Base-by-base conservation (phyloP, 768 basidiomycete species). In the Suillus subaureus region DNA sequence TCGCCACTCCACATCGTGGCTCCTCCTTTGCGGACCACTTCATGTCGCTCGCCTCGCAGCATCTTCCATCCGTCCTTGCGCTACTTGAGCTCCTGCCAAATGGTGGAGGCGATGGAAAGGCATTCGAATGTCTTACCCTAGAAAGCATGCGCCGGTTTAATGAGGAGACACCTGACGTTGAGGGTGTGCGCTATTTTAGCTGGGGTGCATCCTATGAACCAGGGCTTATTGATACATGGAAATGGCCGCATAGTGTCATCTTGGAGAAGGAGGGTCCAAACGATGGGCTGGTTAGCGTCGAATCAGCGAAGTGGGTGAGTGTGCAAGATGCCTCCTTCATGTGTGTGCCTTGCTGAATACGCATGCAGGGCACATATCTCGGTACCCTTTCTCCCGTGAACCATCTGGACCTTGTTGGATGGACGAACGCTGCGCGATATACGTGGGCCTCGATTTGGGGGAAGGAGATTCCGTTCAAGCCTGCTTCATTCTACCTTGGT, bases 161-260 rank as follows among this genome's bases (percentile, higher is more conserved):
- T 73, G 86, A 91, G 64, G 83, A 89, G 42, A 93, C 93, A 0
- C 91, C 93, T 0, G 89, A 99, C 70, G 84, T 90, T 0, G 81
- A 85, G 1, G 87, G 85, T 28, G 90, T 99, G 62, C 84, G 86
- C 68, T 99, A 99, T 77, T 97, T 93, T 70, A 95, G 93, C 72
- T 99, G 95, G 93, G 97, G 97, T 13, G 97, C 97, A 3, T 84
- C 84, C 15, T 96, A 96, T 73, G 86, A 91, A 18, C 97, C 97
- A 6, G 92, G 93, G 1, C 77, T 97, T 57, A 88, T 99, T 54
- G 96, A 99, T 77, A 92, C 94, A 0, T 97, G 93, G 88, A 91
- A 91, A 79, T 77, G 65, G 70, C 87, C 93, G 1, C 92, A 95
- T 73, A 87, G 87, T 8, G 88, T 97, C 35, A 90, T 96, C 54